Base-by-base conservation (phyloP, 768 basidiomycete genomes). In the Termitomyces sp. region DNA sequence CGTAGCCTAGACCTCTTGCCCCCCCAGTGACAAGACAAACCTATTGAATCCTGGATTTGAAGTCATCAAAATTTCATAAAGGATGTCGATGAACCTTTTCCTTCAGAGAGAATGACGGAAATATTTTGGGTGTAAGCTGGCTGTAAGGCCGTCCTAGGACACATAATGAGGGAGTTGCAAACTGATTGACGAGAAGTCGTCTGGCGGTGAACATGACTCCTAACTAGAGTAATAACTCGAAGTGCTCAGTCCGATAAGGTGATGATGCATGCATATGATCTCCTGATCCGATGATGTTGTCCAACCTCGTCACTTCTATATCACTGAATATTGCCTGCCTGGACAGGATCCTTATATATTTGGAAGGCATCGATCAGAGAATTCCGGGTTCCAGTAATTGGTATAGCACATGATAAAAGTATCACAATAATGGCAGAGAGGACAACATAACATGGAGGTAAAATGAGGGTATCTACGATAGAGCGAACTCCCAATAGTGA, bases 11-110 rank as follows among this genome's bases (percentile, higher is more conserved):
- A 7, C 96, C 96, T 67, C 91, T 82, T 13, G 95, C 96, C 56
- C 88, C 96, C 49, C 96, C 96, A 41, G 96, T 98, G 53, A 98
- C 87, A 66, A 95, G 76, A 74, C 92, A 93, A 56, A 94, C 93
- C 87, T 96, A 20, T 68, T 7, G 20, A 43, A 38, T 61, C 57
- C 32, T 58, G 8, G 46, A 53, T 35, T 58, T 23, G 16, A 30
- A 32, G 38, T 36, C 57, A 14, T 58, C 2, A 49, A 56, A 57
- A 43, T 52, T 18, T 46, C 36, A n/a, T 6, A 18, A 30, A 36
- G 28, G 23, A 23, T 23, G 23, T 23, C 23, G 23, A 32, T 38
- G 51, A 47, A 87, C 91, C 80, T 91, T 93, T 68, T 81, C 82
- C 69, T 84, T 77, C 77, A 96, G 82, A 10, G 92, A 93, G 68